Percentiles rank a stretch among this genome's conserved stretches.
Evolutionary conservation across 768 basidiomycete species (phyloP).

Genomic region (Mycena maculata): DNA sequence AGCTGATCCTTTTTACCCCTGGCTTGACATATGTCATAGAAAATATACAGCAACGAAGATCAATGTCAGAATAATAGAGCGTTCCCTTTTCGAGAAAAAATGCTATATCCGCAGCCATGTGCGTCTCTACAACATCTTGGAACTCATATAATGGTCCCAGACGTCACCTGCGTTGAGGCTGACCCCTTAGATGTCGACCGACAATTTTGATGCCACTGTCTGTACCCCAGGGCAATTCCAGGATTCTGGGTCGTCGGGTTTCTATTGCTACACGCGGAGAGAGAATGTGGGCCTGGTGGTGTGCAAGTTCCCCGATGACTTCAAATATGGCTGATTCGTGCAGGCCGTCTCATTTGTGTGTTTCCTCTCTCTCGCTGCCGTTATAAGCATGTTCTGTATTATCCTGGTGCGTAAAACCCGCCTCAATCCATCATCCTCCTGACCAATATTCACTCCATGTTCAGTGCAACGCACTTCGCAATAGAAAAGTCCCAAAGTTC

Average conservation of each 20-base stretch:
- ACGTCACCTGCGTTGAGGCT: too few species aligned
- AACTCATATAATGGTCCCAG: too few species aligned
- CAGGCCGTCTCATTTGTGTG: slow-evolving; percentile 6
- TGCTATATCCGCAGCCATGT: too few species aligned
- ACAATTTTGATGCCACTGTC: slow-evolving; percentile 6
- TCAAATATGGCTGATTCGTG: neutral
- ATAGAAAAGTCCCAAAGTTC: neutral
- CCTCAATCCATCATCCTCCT: too few species aligned
- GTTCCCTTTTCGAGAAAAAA: too few species aligned
- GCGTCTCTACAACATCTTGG: too few species aligned
- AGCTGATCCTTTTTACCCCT: too few species aligned
- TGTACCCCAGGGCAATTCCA: slow-evolving; percentile 6
- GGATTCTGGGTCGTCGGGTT: neutral
- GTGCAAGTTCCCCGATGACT: neutral
- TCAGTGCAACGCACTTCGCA: neutral
- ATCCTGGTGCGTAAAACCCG: neutral
- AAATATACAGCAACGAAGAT: too few species aligned
- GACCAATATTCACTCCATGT: neutral
- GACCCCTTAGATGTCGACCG: neutral
- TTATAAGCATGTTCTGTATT: neutral
- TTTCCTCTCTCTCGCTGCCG: slow-evolving; percentile 1
- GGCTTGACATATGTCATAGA: too few species aligned
- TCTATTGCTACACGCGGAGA: slow-evolving; percentile 21
- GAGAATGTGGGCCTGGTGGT: slow-evolving; percentile 21
- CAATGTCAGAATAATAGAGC: too few species aligned